Base-by-base conservation (phyloP, 1,284 basidiomycete species). In the Ustilago loliicola region DNA sequence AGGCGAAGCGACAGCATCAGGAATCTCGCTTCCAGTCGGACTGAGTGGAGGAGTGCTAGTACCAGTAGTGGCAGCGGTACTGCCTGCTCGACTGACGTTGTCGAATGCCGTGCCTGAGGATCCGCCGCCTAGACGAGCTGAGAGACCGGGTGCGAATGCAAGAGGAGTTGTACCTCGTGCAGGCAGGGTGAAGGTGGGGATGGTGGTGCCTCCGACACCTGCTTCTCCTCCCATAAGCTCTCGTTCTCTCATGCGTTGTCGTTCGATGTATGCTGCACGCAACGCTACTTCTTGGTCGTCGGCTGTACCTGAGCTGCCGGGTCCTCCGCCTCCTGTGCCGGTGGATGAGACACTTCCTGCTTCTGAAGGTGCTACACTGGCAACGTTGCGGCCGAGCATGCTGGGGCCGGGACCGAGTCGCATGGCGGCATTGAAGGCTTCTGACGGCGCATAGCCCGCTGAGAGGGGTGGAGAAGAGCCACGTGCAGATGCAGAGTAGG, bases 171-270 rank as follows among this genome's bases (percentile, higher is more conserved):
- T 47, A 19, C 70, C 69, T 45, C 68, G 59, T 15, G 75, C 64
- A 4, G 76, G 76, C 2, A 72, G 62, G 4, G 47, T 42, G 50
- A 78, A 78, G n/a, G 54, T 61, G 27, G 76, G 72, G 25, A 74
- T 63, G 11, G 72, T 74, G 17, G 67, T 71, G 1, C 80, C 82
- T 15, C 81, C 83, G 1, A 83, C 79, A n/a, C 82, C 83, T 0
- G 79, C 71, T 52, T 85, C 82, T 9, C 82, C 82, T 1, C 82
- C 82, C 59, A 74, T 54, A n/a, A 73, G 63, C 47, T 78, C 82
- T 4, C 83, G 69, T 40, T 84, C 83, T 23, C 77, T 72, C 82
- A 83, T 83, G 1, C 82, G 61, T 38, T 83, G 82, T n/a, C 72
- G 70, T 48, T 84, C 83, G 42, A 83, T 83, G 61, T 78, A 77